These are phyloP conservation scores for Pistacia vera DNA, from an alignment of 345 rosid species.

Conservation along the genomic window DNA sequence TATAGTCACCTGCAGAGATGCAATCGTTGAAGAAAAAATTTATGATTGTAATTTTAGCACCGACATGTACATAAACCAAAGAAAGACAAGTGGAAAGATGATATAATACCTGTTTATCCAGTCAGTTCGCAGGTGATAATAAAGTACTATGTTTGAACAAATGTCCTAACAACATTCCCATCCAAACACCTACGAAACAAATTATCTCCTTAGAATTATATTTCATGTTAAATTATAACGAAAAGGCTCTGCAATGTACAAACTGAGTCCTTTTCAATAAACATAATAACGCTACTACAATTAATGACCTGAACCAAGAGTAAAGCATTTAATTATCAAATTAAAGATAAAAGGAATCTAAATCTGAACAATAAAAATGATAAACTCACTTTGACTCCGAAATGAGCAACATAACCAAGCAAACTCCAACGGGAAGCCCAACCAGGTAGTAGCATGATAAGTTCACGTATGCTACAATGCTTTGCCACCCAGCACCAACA, in stretches of 20 bases:
- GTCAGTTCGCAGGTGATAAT: constrained; percentile 58
- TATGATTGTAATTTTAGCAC: no score
- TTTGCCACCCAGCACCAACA: constrained; percentile 83
- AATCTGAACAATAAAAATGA: neutral
- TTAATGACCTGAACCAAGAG: no score
- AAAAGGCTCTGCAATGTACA: no score
- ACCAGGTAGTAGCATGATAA: constrained; percentile 71
- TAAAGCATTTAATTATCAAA: no score
- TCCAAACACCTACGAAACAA: constrained; percentile 47
- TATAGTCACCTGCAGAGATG: constrained; percentile 8
- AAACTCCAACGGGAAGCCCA: constrained; percentile 68
- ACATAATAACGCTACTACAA: no score
- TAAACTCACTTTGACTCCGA: constrained; percentile 65
- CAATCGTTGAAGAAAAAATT: neutral
- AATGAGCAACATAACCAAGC: constrained; percentile 52
- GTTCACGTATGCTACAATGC: constrained; percentile 74
- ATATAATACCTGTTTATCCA: constrained; percentile 68
- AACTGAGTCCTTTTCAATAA: no score
- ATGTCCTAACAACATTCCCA: constrained; percentile 72
- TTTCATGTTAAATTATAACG: no score
- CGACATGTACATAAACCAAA: neutral
- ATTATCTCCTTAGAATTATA: no score
- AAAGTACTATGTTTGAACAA: constrained; percentile 67
- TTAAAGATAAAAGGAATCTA: no score
- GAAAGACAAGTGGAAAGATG: neutral